Base-by-base conservation (phyloP, 1,139 yeast genomes). In the Petasospora fabianii region DNA sequence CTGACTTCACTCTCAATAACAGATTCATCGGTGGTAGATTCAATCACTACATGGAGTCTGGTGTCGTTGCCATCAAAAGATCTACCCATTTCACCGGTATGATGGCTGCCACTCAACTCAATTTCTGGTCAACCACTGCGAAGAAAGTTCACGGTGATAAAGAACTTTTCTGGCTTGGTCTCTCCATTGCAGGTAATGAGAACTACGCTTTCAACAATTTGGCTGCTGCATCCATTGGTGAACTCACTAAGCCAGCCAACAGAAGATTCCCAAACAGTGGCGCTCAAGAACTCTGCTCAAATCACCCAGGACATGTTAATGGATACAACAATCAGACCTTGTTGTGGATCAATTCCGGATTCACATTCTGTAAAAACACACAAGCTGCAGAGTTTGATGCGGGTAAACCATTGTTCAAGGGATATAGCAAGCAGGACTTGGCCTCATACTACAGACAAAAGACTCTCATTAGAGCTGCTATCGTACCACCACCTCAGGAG, bases 341-440 rank as follows among this genome's bases (percentile, higher is more conserved):
- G 29, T 47, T 75, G 13, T 75, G 80, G 80, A 66, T 75, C 30
- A 75, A 75, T 49, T 73, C 79, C 2, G 80, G 81, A 1, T 69
- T 72, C 49, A 60, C 66, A 3, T 71, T 55, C 48, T 75, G 80
- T 56, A 75, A 75, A 49, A 73, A 72, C 24, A 27, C 44, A 2
- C 32, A 35, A 2, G 38, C 54, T 32, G 52, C 50, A 1, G 30
- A 27, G 11, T 17, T 18, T 20, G 55, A 52, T 24, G 18, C 21
- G 2, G 49, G 42, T 6, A 49, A 47, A 22, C 49, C 54, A 3
- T 22, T 53, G 22, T 53, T 36, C 33, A 36, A 36, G 16, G 44
- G 42, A 5, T 36, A 20, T 20, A 24, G 32, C n/a, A 29, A 29
- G 13, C 42, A 26, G 2, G 8, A 33, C 11, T 29, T 53, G 9